A percentile compares a stretch with the other conserved stretches of the same genome.
phyloP scores from a whole-genome alignment of 1,284 basidiomycete species.

The Coriolopsis trogii region DNA sequence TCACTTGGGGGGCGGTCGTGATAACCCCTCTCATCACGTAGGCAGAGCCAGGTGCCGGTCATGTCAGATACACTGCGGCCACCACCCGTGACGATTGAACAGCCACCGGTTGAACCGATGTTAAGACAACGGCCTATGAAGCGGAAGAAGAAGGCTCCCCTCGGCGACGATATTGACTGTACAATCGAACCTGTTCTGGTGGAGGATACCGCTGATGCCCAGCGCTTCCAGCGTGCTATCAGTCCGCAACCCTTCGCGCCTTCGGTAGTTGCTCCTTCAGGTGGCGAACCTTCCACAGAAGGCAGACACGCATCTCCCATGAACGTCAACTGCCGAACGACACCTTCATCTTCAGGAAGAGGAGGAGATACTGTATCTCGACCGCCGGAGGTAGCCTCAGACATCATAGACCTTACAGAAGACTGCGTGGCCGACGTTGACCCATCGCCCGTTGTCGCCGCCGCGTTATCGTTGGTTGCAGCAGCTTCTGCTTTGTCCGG shows the following conservation, averaged over 20 bases:
- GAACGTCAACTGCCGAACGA: no score
- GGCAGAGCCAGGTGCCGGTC: conserved; percentile 26
- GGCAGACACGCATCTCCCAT: no score
- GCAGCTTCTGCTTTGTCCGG: background rate
- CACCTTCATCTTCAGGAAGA: no score
- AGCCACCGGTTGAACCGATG: background rate
- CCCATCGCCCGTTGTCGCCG: background rate
- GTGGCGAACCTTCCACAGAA: no score
- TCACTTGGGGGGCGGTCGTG: background rate
- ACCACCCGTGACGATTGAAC: background rate
- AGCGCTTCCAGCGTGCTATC: no score
- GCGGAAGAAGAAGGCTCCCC: background rate
- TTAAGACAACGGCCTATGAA: background rate
- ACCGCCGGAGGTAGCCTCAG: background rate
- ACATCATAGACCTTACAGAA: background rate
- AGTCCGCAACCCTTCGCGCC: no score
- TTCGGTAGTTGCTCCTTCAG: no score
- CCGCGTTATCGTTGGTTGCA: background rate
- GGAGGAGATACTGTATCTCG: no score
- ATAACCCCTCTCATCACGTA: background rate
- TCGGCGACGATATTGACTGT: no score
- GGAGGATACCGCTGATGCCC: no score
- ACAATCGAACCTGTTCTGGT: no score
- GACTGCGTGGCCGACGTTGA: no score
- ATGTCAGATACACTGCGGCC: conserved; percentile 26